Percentiles rank a stretch among this genome's conserved stretches.
Evolutionary conservation across 2,329 filamentous ascomycete genomes (phyloP).

Genomic region (Colletotrichum theobromicola): DNA sequence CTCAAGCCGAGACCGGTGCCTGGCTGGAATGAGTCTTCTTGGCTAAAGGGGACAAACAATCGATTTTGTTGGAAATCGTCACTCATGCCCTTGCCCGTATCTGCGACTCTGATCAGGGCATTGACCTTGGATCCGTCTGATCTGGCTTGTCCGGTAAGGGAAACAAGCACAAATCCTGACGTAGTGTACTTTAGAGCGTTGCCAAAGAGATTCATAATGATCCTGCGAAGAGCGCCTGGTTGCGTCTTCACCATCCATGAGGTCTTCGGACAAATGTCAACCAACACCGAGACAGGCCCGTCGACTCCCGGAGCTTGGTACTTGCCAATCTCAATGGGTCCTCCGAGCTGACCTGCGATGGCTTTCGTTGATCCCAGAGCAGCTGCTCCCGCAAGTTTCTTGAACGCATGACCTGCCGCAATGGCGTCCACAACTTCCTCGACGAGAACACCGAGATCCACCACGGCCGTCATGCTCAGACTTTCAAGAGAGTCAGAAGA

Average conservation of each 20-base stretch:
- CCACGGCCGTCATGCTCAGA: slow-evolving; percentile 33
- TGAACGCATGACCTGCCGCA: slow-evolving; percentile 39
- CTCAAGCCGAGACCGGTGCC: slow-evolving; percentile 68
- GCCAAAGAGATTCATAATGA: slow-evolving; percentile 68
- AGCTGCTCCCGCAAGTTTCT: slow-evolving; percentile 15
- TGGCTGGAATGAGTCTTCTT: slow-evolving; percentile 65
- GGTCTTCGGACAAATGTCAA: slow-evolving; percentile 51
- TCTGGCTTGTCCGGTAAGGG: slow-evolving; percentile 28
- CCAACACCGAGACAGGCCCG: slow-evolving; percentile 48
- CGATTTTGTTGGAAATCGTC: slow-evolving; percentile 64
- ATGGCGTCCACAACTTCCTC: slow-evolving; percentile 44
- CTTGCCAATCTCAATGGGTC: not conserved
- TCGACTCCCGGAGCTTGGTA: slow-evolving; percentile 25
- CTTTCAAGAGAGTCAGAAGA: slow-evolving; percentile 35
- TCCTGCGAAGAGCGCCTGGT: slow-evolving; percentile 54
- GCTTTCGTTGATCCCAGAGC: not conserved
- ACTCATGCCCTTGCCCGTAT: slow-evolving; percentile 70
- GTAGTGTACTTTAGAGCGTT: slow-evolving; percentile 69
- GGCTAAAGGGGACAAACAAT: slow-evolving; percentile 66
- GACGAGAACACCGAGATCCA: slow-evolving; percentile 36
- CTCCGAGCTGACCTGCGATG: not conserved
- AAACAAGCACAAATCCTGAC: slow-evolving; percentile 53
- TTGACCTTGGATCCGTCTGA: slow-evolving; percentile 26
- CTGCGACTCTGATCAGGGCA: slow-evolving; percentile 53
- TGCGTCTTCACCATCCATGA: slow-evolving; percentile 60